Conservation (phyloP, 495 filamentous ascomycete genomes). For the Penicillium robsamsonii region DNA sequence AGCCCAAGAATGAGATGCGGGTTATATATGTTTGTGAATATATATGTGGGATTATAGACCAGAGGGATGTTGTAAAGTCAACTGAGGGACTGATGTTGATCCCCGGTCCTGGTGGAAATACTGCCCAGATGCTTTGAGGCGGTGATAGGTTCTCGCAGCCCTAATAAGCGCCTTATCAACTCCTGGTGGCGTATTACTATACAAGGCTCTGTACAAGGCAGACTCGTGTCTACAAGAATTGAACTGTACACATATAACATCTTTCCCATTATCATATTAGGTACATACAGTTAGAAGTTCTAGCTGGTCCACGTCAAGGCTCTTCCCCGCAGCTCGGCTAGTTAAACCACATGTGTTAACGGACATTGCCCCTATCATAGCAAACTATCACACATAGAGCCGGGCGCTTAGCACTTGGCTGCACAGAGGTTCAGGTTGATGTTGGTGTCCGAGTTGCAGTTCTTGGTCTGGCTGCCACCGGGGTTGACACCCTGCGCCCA, state of each 20-base stretch:
- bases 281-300: not conserved
- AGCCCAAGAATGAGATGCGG: not conserved
- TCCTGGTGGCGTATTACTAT: not conserved
- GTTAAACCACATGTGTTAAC: not conserved
- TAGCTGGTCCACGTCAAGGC: not conserved
- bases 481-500: slow-evolving; percentile 51
- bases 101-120: not conserved
- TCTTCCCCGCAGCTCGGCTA: not conserved
- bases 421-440: slow-evolving; percentile 36
- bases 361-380: not conserved
- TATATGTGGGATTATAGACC: not conserved
- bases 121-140: slow-evolving; percentile 7
- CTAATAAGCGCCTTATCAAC: slow-evolving; percentile 8
- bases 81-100: slow-evolving; percentile 7
- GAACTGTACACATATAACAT: not conserved
- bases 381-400: not conserved
- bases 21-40: not conserved
- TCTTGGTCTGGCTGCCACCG: slow-evolving; percentile 52
- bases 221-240: not conserved
- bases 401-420: slow-evolving; percentile 22
- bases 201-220: slow-evolving; percentile 7
- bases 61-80: slow-evolving; percentile 8
- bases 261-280: slow-evolving; percentile 1
- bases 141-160: slow-evolving; percentile 6
- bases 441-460: slow-evolving; percentile 36